Evolutionary conservation across 805 yeast species (phyloP).

Genomic region (Myxozyma monticola): DNA sequence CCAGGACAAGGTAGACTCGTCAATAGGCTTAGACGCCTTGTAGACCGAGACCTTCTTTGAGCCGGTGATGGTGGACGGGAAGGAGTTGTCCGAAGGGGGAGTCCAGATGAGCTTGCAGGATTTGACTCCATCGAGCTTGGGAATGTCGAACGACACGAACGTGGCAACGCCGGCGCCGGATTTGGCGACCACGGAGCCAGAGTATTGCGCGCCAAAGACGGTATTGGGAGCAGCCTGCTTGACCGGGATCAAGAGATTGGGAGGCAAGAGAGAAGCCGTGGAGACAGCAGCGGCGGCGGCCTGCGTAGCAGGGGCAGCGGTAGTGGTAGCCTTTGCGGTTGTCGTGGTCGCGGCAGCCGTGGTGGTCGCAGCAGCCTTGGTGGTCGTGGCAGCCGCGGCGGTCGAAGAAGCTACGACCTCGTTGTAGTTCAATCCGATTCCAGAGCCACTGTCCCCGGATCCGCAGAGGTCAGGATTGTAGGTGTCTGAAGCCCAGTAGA

Average conservation of each 20-base stretch:
- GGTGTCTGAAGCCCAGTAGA: conserved; percentile 18
- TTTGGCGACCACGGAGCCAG: conserved; percentile 10
- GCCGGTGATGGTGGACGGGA: conserved; percentile 24
- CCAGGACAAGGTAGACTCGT: conserved; percentile 20
- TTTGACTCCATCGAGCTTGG: conserved; percentile 9
- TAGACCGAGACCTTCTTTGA: conserved; percentile 18
- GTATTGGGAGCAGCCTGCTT: conserved; percentile 16
- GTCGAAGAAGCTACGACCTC: neutral
- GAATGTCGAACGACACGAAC: conserved; percentile 26
- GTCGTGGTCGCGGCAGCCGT: conserved; percentile 31
- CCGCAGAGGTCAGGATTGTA: conserved; percentile 7
- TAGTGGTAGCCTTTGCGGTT: conserved; percentile 31
- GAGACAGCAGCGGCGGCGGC: conserved; percentile 13
- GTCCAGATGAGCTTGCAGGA: conserved; percentile 28
- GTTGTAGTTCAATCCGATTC: conserved; percentile 13
- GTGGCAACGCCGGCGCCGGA: conserved; percentile 11
- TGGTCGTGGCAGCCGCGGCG: conserved; percentile 19
- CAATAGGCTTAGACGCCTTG: conserved; percentile 5
- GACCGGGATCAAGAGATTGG: conserved; percentile 26
- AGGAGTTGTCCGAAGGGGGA: conserved; percentile 21
- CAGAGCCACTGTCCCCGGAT: conserved; percentile 8
- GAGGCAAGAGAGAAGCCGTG: conserved; percentile 22
- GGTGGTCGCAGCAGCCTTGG: conserved; percentile 42
- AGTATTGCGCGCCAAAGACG: conserved; percentile 23
- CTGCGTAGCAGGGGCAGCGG: neutral